Percentiles rank a stretch among this genome's conserved stretches.
Conservation (phyloP, 2,329 filamentous ascomycete genomes). For the Cladosporium sp. region DNA sequence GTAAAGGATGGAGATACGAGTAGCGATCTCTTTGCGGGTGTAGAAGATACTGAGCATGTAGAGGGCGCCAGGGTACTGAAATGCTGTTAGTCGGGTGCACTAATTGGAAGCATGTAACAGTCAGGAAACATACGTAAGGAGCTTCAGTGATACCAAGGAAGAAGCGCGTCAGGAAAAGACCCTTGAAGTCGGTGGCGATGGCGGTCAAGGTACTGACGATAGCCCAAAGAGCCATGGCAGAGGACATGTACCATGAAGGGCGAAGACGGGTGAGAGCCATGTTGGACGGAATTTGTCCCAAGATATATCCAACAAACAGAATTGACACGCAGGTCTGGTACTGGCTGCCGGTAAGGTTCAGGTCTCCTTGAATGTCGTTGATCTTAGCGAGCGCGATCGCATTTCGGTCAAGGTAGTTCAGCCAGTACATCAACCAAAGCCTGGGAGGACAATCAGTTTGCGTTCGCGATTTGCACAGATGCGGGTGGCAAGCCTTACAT, state of each 20-base stretch:
- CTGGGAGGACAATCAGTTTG: background rate
- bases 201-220: constrained; percentile 21
- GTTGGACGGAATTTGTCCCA: constrained; percentile 36
- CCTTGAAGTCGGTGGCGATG: constrained; percentile 21
- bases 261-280: constrained; percentile 43
- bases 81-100: constrained; percentile 30
- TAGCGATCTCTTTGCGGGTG: constrained; percentile 42
- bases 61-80: constrained; percentile 39
- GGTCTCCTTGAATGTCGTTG: too few species aligned
- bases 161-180: constrained; percentile 21
- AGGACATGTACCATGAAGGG: constrained; percentile 40
- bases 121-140: constrained; percentile 31
- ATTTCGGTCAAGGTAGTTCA: constrained; percentile 17
- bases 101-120: too few species aligned
- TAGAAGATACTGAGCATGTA: constrained; percentile 43
- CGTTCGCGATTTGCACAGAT: background rate
- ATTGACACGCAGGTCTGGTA: too few species aligned
- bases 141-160: constrained; percentile 11
- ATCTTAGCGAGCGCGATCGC: too few species aligned
- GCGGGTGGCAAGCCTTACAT: constrained; percentile 15
- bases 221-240: constrained; percentile 30
- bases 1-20: constrained; percentile 24
- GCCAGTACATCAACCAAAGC: constrained; percentile 17
- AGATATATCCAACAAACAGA: constrained; percentile 13
- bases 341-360: too few species aligned